Conservation (phyloP, 805 yeast genomes). For the Nakazawaea pomicola region DNA sequence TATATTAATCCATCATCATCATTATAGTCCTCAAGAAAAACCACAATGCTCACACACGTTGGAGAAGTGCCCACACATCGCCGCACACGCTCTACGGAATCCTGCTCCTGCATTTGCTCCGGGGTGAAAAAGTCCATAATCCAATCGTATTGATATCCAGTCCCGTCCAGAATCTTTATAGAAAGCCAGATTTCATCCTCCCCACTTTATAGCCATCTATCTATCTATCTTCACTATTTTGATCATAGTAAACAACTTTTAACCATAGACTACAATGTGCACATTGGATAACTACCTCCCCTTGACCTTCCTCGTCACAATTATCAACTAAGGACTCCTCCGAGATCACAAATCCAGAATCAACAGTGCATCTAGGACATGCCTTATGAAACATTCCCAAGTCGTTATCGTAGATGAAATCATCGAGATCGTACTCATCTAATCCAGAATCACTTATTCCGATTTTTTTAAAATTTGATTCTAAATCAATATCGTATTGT, state of each 20-base stretch:
- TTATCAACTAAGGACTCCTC: constrained; percentile 58
- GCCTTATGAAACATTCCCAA: constrained; percentile 41
- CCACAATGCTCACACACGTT: no score
- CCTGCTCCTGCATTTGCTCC: no score
- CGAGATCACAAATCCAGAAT: constrained; percentile 48
- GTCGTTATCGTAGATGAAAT: constrained; percentile 36
- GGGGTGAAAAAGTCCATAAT: no score
- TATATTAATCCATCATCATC: not conserved
- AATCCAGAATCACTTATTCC: constrained; percentile 55
- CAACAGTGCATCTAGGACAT: constrained; percentile 64
- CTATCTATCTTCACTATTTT: constrained; percentile 9
- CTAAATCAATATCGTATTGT: constrained; percentile 49
- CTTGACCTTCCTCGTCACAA: constrained; percentile 47
- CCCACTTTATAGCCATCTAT: no score
- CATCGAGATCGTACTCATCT: constrained; percentile 62
- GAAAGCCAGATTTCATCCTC: no score
- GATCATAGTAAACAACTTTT: constrained; percentile 62
- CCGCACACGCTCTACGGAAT: no score
- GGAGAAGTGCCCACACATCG: no score
- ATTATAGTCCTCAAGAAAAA: not conserved
- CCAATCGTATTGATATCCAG: no score
- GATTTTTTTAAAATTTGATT: constrained; percentile 25
- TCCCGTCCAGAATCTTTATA: no score
- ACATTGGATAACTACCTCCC: constrained; percentile 75
- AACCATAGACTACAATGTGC: constrained; percentile 83